Conservation (phyloP, 345 rosid genomes). For the Rhizophora mangle region DNA sequence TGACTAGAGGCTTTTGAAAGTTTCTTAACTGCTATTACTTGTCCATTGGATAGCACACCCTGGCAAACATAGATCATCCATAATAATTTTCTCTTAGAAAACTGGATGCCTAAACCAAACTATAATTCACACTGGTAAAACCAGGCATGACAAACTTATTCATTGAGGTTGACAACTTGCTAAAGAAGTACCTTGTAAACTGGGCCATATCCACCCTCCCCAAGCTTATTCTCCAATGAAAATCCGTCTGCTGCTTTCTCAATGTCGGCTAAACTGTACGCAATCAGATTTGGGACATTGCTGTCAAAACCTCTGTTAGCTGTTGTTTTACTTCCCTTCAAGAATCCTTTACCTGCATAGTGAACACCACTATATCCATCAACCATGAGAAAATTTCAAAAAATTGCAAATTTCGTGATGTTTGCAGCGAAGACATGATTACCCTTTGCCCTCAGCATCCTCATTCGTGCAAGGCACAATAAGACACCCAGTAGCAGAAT, state of each 20-base stretch:
- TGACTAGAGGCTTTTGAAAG: conserved; percentile 36
- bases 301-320: background rate
- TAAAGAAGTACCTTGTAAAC: conserved; percentile 31
- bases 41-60: conserved; percentile 29
- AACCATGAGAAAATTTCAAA: background rate
- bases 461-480: no score
- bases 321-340: background rate
- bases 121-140: no score
- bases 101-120: background rate
- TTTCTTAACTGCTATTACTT: conserved; percentile 43
- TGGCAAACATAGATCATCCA: background rate
- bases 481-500: no score
- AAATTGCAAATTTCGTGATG: no score
- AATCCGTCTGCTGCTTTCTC: conserved; percentile 35
- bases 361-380: background rate
- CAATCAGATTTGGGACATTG: conserved; percentile 19
- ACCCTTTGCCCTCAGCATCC: no score
- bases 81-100: background rate
- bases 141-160: no score
- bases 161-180: background rate
- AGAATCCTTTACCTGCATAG: background rate
- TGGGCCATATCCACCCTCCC: conserved; percentile 48
- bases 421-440: no score
- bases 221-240: conserved; percentile 31
- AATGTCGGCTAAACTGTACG: conserved; percentile 22